Percentiles rank a stretch among this genome's conserved stretches.
phyloP scores from a whole-genome alignment of 345 rosid genomes.

The Eucalyptus sideroxylon region DNA sequence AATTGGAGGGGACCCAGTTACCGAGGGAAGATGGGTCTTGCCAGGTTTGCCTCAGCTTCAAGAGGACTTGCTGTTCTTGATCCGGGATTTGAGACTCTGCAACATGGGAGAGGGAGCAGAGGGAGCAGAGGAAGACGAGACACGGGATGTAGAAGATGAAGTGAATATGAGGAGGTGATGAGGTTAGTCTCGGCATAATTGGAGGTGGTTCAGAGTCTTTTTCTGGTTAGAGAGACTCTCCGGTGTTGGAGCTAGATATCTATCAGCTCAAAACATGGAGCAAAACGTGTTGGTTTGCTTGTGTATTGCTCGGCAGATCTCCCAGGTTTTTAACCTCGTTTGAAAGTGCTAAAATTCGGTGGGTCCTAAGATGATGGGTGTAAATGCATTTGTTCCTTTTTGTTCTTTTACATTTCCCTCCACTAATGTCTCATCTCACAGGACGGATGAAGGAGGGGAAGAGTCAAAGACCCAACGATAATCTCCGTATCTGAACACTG shows the following conservation, averaged over 20 bases:
- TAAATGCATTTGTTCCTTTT: neutral
- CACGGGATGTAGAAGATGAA: neutral
- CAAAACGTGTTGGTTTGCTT: neutral
- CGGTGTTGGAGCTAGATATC: neutral
- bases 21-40: slow-evolving; percentile 13
- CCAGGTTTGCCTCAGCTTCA: slow-evolving; percentile 33
- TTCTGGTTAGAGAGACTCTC: neutral
- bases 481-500: neutral
- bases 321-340: neutral
- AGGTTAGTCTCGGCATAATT: neutral
- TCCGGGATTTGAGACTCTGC: neutral
- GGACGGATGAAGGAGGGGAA: neutral
- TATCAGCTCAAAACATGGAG: neutral
- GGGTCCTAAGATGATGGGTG: neutral
- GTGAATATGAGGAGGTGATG: neutral
- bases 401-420: neutral
- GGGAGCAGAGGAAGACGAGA: neutral
- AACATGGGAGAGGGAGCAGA: neutral
- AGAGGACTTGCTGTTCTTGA: slow-evolving; percentile 4
- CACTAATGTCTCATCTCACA: neutral
- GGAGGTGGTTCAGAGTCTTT: neutral
- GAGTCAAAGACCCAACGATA: neutral
- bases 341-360: neutral
- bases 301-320: neutral
- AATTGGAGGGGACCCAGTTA: slow-evolving; percentile 19